Evolutionary conservation across 768 basidiomycete genomes (phyloP), one percentile per base, ranked within the genome.

Genomic region (Lentinus brumalis): DNA sequence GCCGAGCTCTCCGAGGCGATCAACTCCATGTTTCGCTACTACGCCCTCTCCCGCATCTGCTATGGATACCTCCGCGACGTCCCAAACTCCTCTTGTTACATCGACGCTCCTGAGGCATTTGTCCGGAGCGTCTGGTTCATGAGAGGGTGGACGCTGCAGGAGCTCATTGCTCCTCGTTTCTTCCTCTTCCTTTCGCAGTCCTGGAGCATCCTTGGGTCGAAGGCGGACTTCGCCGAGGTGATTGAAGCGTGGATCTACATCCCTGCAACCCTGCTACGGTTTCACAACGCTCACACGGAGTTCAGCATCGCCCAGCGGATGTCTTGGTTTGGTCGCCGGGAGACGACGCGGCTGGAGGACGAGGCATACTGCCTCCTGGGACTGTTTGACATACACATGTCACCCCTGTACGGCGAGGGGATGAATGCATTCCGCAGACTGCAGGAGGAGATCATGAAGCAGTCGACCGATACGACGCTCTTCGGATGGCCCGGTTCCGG

Each of bases 291-390:
- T 18, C 8, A 21, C 7, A 18, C 47, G 26, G 47, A 49, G 18
- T 12, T 49, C 18, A 21, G 18, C 7, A 29, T 49, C 26, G 47
- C 47, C 12, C 18, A n/a, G 47, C 16, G 47, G 18, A 55, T 55
- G 53, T 32, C 40, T 5, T 55, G 53, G 53, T 35, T 39, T 6
- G 14, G 38, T n/a, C 5, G 16, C n/a, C 38, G 53, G 53, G 6
- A 30, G 16, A 42, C 53, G 53, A 55, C 53, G 29, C 31, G 42
- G 15, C 38, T 55, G 6, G 53, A 55, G 40, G 53, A 55, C 40
- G 39, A 38, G 39, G 53, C 53, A 16, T 55, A 55, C 42, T 55
- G 32, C 38, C 53, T 55, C 7, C 15, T 55, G 21, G 53, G 53
- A n/a, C 15, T 55, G 8, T 55, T 55, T 26, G 53, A 35, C 8